Evolutionary conservation across 192 early-diverging fungal species (phyloP), one percentile per base, ranked within the genome.

Genomic region (Umbelopsis isabellina): DNA sequence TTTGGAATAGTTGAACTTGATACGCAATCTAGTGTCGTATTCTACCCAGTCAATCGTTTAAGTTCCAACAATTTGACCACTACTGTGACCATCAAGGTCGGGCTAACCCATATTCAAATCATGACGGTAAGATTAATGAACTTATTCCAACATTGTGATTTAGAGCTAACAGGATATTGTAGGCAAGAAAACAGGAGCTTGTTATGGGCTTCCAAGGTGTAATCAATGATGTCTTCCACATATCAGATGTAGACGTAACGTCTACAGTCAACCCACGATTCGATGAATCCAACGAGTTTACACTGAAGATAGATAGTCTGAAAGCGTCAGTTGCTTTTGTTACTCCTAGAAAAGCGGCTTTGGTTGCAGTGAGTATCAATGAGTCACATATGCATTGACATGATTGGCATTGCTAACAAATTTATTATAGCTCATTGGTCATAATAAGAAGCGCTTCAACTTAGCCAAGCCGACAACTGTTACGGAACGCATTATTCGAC

Each of bases 151-250:
- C 8, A 18, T n/a, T 20, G 49, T 22, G 37, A n/a, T 22, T 23
- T 15, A 4, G 10, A 10, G 3, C 4, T 41, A 41, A 12, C 25
- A 0, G 21, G 30, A n/a, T 50, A 18, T 41, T 13, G 23, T 46
- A 78, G 76, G 49, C 66, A 4, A 71, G 76, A 7, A 73, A 91
- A 47, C 92, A 94, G 75, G 93, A 96, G 48, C 79, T 88, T 25
- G 70, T 94, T 22, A 80, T 83, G 67, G 93, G 91, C 4, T 75
- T 91, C 65, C 86, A 76, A 65, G 86, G 88, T 27, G 82, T 87
- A 47, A 83, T 95, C 55, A 94, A 95, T 69, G 96, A 98, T 65
- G 89, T 94, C 10, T 92, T 89, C 75, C 94, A 93, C 71, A 93
- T 96, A 13, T 68, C 70, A 6, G 71, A 76, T 25, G 3, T 80